Conservation (phyloP, 768 basidiomycete species). For the Panaeolus papilionaceus region DNA sequence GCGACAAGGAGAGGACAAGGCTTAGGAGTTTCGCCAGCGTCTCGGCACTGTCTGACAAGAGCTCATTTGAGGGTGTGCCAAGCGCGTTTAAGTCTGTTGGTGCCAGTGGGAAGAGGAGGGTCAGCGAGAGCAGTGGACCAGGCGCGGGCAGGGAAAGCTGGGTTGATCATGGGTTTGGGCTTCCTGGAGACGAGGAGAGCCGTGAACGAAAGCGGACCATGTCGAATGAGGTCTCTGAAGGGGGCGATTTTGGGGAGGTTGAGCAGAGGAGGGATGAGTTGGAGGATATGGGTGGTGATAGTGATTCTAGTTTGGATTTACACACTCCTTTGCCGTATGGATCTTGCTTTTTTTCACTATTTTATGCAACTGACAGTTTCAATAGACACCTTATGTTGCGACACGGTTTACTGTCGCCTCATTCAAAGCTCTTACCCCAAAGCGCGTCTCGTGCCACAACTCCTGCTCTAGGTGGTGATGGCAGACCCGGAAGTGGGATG, state of each 20-base stretch:
- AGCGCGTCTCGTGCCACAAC: slow-evolving; percentile 30
- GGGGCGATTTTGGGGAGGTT: neutral
- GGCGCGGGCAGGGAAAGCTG: slow-evolving; percentile 22
- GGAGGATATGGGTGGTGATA: slow-evolving; percentile 47
- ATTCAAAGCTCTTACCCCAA: slow-evolving; percentile 63
- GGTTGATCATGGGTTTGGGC: slow-evolving; percentile 13
- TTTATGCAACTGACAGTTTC: no score
- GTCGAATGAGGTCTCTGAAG: slow-evolving; percentile 4
- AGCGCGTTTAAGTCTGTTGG: neutral
- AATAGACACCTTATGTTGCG: slow-evolving; percentile 68
- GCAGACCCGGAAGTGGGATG: slow-evolving; percentile 42
- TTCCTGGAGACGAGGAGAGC: slow-evolving; percentile 27
- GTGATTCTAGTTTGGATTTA: slow-evolving; percentile 71
- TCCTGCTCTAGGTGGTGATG: slow-evolving; percentile 22
- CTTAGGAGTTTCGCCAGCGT: neutral
- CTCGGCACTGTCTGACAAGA: neutral
- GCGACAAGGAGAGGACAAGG: neutral
- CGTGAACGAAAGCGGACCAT: neutral
- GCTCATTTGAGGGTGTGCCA: neutral
- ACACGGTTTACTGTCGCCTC: slow-evolving; percentile 69
- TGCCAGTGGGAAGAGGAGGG: neutral
- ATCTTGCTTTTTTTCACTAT: slow-evolving; percentile 14
- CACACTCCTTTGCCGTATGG: slow-evolving; percentile 76
- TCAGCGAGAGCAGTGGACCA: slow-evolving; percentile 17
- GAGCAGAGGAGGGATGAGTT: slow-evolving; percentile 7